Conservation (phyloP, 345 rosid species). For the Diplotaxis tenuifolia region DNA sequence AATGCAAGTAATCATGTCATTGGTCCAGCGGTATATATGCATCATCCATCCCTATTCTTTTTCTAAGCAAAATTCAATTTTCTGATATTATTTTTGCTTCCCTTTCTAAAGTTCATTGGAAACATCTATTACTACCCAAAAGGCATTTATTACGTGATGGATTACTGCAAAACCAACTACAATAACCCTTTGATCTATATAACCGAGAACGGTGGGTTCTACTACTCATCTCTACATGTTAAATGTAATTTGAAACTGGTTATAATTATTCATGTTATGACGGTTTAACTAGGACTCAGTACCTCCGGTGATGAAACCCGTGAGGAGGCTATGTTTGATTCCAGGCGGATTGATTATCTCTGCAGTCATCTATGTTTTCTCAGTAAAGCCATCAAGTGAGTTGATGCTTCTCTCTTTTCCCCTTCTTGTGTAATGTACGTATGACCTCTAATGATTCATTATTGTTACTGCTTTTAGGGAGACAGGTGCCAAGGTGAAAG, state of each 20-base stretch:
- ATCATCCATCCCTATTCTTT: not conserved
- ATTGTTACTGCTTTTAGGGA: not conserved
- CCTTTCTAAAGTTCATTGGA: conserved; percentile 2
- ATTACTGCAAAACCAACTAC: not conserved
- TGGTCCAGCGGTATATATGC: conserved; percentile 29
- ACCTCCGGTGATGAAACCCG: not conserved
- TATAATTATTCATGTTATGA: not conserved
- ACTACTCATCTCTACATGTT: not conserved
- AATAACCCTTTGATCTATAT: not conserved
- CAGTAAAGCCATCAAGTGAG: not conserved
- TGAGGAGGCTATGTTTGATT: not conserved
- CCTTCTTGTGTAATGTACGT: not conserved
- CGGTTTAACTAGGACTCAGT: conserved; percentile 6
- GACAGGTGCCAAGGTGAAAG: not conserved
- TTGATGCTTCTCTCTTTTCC: not conserved
- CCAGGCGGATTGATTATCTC: not conserved
- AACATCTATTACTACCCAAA: not conserved
- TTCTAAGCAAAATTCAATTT: not conserved
- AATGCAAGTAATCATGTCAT: not conserved
- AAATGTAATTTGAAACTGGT: not conserved
- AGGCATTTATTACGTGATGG: conserved; percentile 20
- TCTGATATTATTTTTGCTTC: not conserved
- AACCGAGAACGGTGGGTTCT: not conserved
- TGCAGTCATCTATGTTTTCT: not conserved
- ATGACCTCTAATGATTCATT: not conserved